Evolutionary conservation across 768 basidiomycete genomes (phyloP), one percentile per base, ranked within the genome.

Genomic region (Rhizopogon vulgaris): DNA sequence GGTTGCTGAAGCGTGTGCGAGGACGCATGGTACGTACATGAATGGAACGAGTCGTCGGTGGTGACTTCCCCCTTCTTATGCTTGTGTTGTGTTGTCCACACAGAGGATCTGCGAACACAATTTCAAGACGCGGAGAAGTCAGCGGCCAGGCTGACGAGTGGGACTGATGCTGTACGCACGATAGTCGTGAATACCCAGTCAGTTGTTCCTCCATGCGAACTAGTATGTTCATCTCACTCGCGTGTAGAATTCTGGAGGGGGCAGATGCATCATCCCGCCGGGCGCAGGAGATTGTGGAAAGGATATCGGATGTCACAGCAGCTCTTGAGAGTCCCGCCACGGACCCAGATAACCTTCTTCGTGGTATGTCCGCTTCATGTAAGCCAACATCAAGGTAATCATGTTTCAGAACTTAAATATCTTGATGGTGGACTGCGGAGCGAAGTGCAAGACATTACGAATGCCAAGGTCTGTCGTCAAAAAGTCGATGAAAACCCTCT

Each of bases 1-100:
- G 62, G 90, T 93, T 1, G 86, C 82, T 3, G 85, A 85, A 14
- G 80, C 78, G 3, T 90, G 88, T 69, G 62, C 71, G 14, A 75
- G 77, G 43, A 82, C 84, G 24, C 85, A 91, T 71, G 79, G 88
- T 87, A 52, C 38, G 78, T 71, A 22, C 32, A 34, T 34, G 11
- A 11, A 46, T 30, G 15, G 30, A 45, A 39, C n/a, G 17, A 18
- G 18, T 18, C 9, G 28, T 40, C 42, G 40, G 38, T 38, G 38
- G 49, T 41, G 28, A 30, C 2, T n/a, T 2, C 8, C 28, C 27
- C 24, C 15, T 30, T 11, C 49, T 41, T 15, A 48, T 36, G 18
- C n/a, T 41, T 15, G 46, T 36, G 18, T 18, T 48, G 30, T 30
- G 18, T 18, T 48, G 24, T 22, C 5, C 42, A 14, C 12, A 11